Evolutionary conservation across 164 flowering plant genomes (phyloP).

Genomic region (Nelumbo lutea): DNA sequence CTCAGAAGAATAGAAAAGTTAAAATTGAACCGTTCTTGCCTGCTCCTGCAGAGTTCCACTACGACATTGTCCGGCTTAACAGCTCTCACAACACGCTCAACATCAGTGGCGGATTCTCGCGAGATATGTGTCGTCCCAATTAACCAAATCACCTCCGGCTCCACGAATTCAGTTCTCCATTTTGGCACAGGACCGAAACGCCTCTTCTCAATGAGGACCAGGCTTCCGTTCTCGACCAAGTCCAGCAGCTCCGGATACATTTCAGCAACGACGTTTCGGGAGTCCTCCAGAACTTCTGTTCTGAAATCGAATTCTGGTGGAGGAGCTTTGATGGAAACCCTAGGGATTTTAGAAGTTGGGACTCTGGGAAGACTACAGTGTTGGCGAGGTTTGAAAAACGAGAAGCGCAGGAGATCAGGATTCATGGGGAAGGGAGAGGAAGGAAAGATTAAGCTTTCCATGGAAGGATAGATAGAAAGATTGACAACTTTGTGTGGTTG

Average conservation of each 20-base stretch:
- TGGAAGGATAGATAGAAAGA: constrained; percentile 10
- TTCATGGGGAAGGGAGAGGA: constrained; percentile 29
- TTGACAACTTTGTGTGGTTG: background rate
- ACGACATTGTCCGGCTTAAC: constrained; percentile 87
- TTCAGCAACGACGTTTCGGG: constrained; percentile 36
- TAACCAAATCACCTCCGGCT: constrained; percentile 88
- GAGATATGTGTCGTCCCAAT: constrained; percentile 72
- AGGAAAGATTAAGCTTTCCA: constrained; percentile 33
- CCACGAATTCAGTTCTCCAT: constrained; percentile 77
- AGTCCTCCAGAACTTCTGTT: constrained; percentile 31
- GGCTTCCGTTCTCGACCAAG: constrained; percentile 58
- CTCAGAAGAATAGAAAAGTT: too few species aligned
- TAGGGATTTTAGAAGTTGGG: constrained; percentile 15
- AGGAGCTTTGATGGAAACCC: constrained; percentile 58
- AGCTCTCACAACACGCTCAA: constrained; percentile 62
- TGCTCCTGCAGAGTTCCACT: constrained; percentile 95
- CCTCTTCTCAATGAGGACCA: constrained; percentile 56
- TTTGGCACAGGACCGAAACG: constrained; percentile 77
- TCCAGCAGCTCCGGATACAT: constrained; percentile 66
- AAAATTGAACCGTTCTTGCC: constrained; percentile 37
- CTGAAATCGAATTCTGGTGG: constrained; percentile 72
- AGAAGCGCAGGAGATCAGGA: constrained; percentile 19
- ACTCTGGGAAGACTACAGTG: constrained; percentile 7
- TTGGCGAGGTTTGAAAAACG: constrained; percentile 5
- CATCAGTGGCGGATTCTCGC: constrained; percentile 46